Evolutionary conservation across 2,329 filamentous ascomycete genomes (phyloP).

Genomic region (Fusarium clavum): DNA sequence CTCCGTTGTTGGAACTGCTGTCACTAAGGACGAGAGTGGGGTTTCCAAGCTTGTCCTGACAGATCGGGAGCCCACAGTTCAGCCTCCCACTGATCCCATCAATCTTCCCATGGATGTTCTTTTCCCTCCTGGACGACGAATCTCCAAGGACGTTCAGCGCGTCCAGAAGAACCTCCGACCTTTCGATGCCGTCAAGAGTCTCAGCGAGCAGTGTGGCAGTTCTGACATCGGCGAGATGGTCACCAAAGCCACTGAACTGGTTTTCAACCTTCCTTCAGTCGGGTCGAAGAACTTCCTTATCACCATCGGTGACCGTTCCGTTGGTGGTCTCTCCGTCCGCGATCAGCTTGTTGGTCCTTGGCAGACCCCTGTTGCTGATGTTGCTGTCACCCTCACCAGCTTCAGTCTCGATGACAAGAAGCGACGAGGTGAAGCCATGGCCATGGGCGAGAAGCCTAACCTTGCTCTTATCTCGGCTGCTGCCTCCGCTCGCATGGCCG

Average conservation of each 20-base stretch:
- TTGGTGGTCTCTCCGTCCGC: conserved; percentile 86
- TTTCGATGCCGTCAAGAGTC: conserved; percentile 76
- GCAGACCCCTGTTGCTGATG: conserved; percentile 94
- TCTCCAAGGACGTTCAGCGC: conserved; percentile 45
- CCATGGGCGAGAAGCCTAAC: conserved; percentile 92
- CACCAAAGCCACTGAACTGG: conserved; percentile 77
- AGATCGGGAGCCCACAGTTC: conserved; percentile 80
- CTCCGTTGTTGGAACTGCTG: conserved; percentile 87
- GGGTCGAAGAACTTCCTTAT: conserved; percentile 98
- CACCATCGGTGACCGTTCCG: conserved; percentile 92
- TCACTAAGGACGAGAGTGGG: conserved; percentile 69
- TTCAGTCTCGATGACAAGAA: conserved; percentile 74
- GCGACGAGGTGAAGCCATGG: conserved; percentile 93
- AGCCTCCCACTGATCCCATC: conserved; percentile 75
- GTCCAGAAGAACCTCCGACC: conserved; percentile 67
- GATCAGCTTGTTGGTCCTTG: conserved; percentile 98
- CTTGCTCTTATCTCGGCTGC: conserved; percentile 89
- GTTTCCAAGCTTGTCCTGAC: conserved; percentile 81
- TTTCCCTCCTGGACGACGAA: conserved; percentile 74
- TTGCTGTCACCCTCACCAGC: conserved; percentile 89
- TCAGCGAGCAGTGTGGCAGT: conserved; percentile 72
- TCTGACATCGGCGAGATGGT: conserved; percentile 53
- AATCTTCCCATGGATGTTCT: conserved; percentile 89
- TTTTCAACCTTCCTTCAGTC: conserved; percentile 87
- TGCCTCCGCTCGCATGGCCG: conserved; percentile 95